These are phyloP conservation scores for Coriolopsis trogii DNA, from an alignment of 1,284 basidiomycete species.

Conservation along the genomic window DNA sequence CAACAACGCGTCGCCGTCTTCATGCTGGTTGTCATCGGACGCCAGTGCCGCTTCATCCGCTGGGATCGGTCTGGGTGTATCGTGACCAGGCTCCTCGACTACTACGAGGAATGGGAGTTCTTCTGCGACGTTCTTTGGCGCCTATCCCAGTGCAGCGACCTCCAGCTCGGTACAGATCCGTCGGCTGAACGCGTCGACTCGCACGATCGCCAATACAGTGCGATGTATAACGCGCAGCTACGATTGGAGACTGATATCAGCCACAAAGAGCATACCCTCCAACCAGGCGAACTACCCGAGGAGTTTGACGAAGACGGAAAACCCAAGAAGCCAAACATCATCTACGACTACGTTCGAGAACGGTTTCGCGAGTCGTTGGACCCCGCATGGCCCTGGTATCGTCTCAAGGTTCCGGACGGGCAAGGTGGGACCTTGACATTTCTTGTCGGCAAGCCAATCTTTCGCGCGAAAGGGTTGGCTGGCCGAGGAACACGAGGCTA, in stretches of 20 bases:
- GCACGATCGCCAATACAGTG: neutral
- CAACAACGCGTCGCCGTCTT: conserved; percentile 4
- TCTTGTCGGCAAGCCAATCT: conserved; percentile 10
- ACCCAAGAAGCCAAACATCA: too few species aligned
- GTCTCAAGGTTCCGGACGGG: neutral
- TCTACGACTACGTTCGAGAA: conserved; percentile 1
- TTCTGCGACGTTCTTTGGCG: conserved; percentile 9
- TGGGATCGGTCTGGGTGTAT: conserved; percentile 8
- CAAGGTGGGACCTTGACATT: neutral
- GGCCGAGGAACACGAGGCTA: conserved; percentile 11
- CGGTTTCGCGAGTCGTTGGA: neutral
- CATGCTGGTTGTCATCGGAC: conserved; percentile 4
- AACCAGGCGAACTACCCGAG: neutral
- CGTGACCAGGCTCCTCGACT: conserved; percentile 6
- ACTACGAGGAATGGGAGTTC: neutral
- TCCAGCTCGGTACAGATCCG: conserved; percentile 7
- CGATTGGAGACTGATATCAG: neutral
- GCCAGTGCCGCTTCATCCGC: conserved; percentile 2
- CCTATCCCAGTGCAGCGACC: neutral
- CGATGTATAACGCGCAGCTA: neutral
- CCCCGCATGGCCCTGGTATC: neutral
- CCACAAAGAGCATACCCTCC: neutral
- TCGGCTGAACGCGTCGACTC: neutral
- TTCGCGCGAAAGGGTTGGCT: conserved; percentile 1
- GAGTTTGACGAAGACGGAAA: too few species aligned